Conservation (phyloP, 202 grass and related monocot genomes). For the Elaeis oleifera region DNA sequence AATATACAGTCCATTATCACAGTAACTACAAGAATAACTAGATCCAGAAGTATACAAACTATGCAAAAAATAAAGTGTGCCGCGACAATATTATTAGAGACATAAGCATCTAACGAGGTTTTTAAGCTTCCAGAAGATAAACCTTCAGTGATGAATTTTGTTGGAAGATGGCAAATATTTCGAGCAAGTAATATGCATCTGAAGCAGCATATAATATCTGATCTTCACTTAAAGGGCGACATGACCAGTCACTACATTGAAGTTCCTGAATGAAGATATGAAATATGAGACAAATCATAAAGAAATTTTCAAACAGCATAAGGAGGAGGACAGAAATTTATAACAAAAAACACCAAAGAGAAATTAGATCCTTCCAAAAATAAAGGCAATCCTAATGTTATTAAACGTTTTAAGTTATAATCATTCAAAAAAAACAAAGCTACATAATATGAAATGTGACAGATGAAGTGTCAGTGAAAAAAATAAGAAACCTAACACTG, state of each 20-base stretch:
- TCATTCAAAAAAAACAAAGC: too few species aligned
- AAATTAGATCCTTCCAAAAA: too few species aligned
- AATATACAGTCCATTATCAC: too few species aligned
- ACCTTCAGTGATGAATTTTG: conserved; percentile 49
- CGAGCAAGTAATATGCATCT: conserved; percentile 87
- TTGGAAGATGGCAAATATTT: conserved; percentile 67
- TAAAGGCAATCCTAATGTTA: too few species aligned
- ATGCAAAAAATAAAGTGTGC: background rate
- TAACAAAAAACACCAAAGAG: too few species aligned
- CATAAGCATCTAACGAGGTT: background rate
- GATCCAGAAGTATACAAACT: too few species aligned
- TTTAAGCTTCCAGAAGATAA: background rate
- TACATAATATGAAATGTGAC: too few species aligned
- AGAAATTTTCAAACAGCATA: background rate
- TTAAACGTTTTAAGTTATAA: too few species aligned
- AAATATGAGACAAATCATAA: conserved; percentile 25
- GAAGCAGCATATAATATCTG: conserved; percentile 92
- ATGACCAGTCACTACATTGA: conserved; percentile 96
- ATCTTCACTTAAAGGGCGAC: conserved; percentile 64
- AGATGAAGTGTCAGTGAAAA: too few species aligned
- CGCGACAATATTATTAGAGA: background rate
- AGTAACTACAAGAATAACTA: too few species aligned
- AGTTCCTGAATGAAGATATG: conserved; percentile 54
- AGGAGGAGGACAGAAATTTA: too few species aligned
- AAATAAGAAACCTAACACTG: too few species aligned